Evolutionary conservation across 805 yeast genomes (phyloP).

Genomic region (Monosporozyma solicola): DNA sequence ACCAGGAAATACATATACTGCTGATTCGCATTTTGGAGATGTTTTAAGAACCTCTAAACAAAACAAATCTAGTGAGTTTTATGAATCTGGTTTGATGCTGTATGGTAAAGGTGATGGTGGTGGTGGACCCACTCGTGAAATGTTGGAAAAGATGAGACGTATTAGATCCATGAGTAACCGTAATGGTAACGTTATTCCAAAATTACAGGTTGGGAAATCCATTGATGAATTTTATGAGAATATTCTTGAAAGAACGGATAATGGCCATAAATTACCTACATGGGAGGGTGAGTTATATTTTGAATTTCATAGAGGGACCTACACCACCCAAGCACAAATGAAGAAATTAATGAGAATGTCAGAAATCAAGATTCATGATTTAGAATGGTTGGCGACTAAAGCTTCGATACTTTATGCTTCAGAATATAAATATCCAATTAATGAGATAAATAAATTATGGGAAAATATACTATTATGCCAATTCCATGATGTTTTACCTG

Average conservation of each 20-base stretch:
- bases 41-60: slow-evolving; percentile 70
- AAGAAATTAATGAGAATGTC: slow-evolving; percentile 70
- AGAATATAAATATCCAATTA: slow-evolving; percentile 61
- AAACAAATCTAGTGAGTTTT: slow-evolving; percentile 75
- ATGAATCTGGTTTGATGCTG: slow-evolving; percentile 69
- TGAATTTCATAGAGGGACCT: slow-evolving; percentile 95
- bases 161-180: slow-evolving; percentile 81
- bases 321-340: slow-evolving; percentile 85
- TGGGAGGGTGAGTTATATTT: slow-evolving; percentile 93
- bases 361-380: slow-evolving; percentile 72
- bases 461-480: slow-evolving; percentile 83
- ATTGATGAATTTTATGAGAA: slow-evolving; percentile 75
- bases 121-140: slow-evolving; percentile 93
- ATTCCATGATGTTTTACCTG: slow-evolving; percentile 97
- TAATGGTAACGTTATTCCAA: slow-evolving; percentile 64
- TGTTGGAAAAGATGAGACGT: slow-evolving; percentile 87
- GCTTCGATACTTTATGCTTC: slow-evolving; percentile 45
- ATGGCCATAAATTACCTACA: slow-evolving; percentile 63
- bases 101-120: slow-evolving; percentile 98
- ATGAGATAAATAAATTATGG: slow-evolving; percentile 68
- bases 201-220: slow-evolving; percentile 60
- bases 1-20: slow-evolving; percentile 92
- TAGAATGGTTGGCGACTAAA: slow-evolving; percentile 74
- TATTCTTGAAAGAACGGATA: slow-evolving; percentile 49
- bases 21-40: slow-evolving; percentile 88